These are phyloP conservation scores for Penicillium sp. DNA, from an alignment of 2,329 filamentous ascomycete genomes.

Conservation along the genomic window DNA sequence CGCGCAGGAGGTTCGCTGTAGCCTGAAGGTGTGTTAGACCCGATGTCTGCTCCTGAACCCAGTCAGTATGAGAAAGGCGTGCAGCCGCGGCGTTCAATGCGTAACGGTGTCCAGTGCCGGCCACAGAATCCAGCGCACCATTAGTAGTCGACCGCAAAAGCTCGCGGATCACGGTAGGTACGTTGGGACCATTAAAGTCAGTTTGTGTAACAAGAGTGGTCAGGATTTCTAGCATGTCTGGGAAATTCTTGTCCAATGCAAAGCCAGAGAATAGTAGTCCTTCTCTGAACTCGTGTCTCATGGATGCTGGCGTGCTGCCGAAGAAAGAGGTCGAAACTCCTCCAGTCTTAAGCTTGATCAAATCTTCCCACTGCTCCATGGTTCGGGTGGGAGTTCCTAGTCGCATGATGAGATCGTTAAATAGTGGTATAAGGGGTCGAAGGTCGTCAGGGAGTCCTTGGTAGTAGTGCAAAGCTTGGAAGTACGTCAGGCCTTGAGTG, in stretches of 20 bases:
- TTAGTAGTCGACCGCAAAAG: constrained; percentile 85
- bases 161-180: constrained; percentile 81
- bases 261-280: constrained; percentile 84
- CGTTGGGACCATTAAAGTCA: constrained; percentile 83
- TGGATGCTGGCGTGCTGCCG: constrained; percentile 76
- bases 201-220: constrained; percentile 82
- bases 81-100: constrained; percentile 85
- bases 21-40: constrained; percentile 91
- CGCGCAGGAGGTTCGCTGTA: constrained; percentile 71
- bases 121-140: constrained; percentile 88
- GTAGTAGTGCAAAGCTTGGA: constrained; percentile 83
- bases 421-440: constrained; percentile 82
- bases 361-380: constrained; percentile 93
- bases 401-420: constrained; percentile 90
- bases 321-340: constrained; percentile 86
- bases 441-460: constrained; percentile 82
- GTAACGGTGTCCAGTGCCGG: constrained; percentile 85
- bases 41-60: constrained; percentile 79
- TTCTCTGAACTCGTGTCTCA: constrained; percentile 67
- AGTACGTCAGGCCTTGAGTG: constrained; percentile 95
- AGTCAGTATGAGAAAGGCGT: constrained; percentile 72
- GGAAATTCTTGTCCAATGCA: constrained; percentile 86
- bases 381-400: constrained; percentile 84
- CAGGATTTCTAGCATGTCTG: constrained; percentile 87
- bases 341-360: constrained; percentile 95